Conservation (phyloP, 2,329 filamentous ascomycete genomes). For the Ambrosiella cleistominuta region DNA sequence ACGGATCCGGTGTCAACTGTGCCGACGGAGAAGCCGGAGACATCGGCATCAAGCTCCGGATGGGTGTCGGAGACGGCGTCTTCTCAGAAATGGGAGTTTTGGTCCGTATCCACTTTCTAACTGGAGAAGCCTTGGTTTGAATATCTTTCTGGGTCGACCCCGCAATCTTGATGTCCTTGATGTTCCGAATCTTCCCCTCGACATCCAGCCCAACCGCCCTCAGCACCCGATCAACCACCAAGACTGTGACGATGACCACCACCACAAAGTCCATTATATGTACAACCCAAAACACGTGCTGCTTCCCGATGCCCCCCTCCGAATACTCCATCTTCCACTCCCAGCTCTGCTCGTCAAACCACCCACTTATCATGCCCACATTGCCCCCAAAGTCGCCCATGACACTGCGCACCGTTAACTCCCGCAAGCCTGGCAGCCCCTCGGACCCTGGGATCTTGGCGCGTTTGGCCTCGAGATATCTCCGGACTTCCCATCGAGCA, state of each 20-base stretch:
- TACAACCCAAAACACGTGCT: slow-evolving; percentile 74
- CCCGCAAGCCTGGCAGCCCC: slow-evolving; percentile 49
- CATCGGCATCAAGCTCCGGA: too few relatives aligned
- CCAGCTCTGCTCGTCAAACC: slow-evolving; percentile 59
- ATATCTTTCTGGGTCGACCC: too few relatives aligned
- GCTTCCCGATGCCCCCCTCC: slow-evolving; percentile 62
- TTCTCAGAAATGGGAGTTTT: too few relatives aligned
- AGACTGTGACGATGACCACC: background rate
- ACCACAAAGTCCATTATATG: slow-evolving; percentile 6
- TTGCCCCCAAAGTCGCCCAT: slow-evolving; percentile 96
- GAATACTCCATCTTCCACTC: slow-evolving; percentile 72
- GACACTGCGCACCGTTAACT: slow-evolving; percentile 92
- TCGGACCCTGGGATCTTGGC: slow-evolving; percentile 24
- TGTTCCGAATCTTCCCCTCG: background rate
- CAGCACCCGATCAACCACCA: slow-evolving; percentile 2
- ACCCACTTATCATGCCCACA: slow-evolving; percentile 69
- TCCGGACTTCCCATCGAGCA: slow-evolving; percentile 31
- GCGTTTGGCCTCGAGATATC: slow-evolving; percentile 29
- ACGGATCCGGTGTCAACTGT: too few relatives aligned
- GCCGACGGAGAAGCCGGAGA: too few relatives aligned
- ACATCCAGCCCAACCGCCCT: slow-evolving; percentile 4
- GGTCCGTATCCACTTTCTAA: too few relatives aligned
- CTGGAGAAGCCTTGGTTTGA: too few relatives aligned
- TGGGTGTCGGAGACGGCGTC: too few relatives aligned
- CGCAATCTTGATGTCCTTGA: background rate